Base-by-base conservation (phyloP, 768 basidiomycete species). In the Boletus reticulatus region DNA sequence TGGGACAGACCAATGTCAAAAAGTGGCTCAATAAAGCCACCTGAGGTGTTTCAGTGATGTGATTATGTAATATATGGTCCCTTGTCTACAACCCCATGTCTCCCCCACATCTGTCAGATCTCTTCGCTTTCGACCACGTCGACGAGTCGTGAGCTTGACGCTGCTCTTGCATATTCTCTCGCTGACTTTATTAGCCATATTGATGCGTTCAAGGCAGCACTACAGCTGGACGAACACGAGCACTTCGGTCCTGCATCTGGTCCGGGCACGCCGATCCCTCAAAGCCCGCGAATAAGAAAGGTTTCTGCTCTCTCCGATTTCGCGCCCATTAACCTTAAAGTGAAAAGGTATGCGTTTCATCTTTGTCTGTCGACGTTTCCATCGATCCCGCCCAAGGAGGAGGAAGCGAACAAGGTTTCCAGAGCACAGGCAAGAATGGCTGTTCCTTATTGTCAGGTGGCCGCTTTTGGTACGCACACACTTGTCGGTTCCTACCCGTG, bases 281-380 rank as follows among this genome's bases (percentile, higher is more conserved):
- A 65, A 64, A 73, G 75, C 37, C 73, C 72, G 7, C 84, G 89
- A 17, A 80, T 92, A 22, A 80, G 84, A 66, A 94, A 92, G 72
- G 84, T 95, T 7, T 85, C 89, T 48, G 91, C 92, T 1, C 73
- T 92, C 48, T 89, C 86, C 2, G 93, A 95, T 68, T 94, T 92
- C 62, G 92, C 94, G 6, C 97, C 96, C 0, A 84, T 98, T 24
- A 92, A 97, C 67, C 73, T 92, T 61, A 87, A 79, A 66, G 86
- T 98, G 19, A 87, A 83, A 69, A 84, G 81, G 92, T 92, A 61
- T 36, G 39, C 36, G 24, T 37, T 22, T 39, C 45, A 22, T 56
- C 42, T 11, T 9, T 43, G 19, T 51, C 11, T 27, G 29, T 41
- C 27, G 2, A 14, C 11, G 14, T n/a, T 36, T n/a, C 29, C 9